Evolutionary conservation across 345 rosid genomes (phyloP), one percentile per base, ranked within the genome.

Genomic region (Barbarea vulgaris): DNA sequence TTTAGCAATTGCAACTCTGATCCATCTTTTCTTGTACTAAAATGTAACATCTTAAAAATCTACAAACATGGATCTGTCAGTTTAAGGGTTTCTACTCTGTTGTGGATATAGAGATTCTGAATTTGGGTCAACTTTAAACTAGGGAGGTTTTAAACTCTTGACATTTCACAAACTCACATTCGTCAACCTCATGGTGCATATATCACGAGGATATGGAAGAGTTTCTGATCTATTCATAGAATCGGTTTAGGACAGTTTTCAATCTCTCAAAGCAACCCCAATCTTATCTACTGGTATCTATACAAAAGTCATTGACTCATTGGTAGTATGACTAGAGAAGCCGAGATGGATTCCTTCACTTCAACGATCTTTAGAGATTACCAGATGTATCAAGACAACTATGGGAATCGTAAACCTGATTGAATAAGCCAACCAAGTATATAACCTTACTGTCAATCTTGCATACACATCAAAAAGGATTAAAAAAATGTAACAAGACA

Each of bases 21-120:
- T 33, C 58, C 69, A 50, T 27, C 8, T 67, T 48, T 67, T 77
- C 76, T 55, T 70, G 15, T 30, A 18, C 53, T 77, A 27, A 68
- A 30, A 70, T 36, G 48, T 28, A 62, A 42, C 9, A 50, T 19
- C 62, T 28, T 46, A 11, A 1, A 30, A 61, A 31, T n/a, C 50
- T 44, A 7, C 3, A 42, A 24, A n/a, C 61, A 14, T 4, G 11
- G 17, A 6, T 18, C 55, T 57, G 17, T 68, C 48, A 9, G 4
- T n/a, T 3, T 34, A 42, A 69, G 42, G 51, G 68, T 50, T 25
- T 44, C n/a, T n/a, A n/a, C n/a, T n/a, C n/a, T n/a, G n/a, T n/a
- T n/a, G n/a, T n/a, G n/a, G n/a, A n/a, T n/a, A n/a, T n/a, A n/a
- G n/a, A n/a, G n/a, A n/a, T n/a, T n/a, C n/a, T n/a, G n/a, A n/a